Conservation (phyloP, 768 basidiomycete species). For the Mrakia blollopis region DNA sequence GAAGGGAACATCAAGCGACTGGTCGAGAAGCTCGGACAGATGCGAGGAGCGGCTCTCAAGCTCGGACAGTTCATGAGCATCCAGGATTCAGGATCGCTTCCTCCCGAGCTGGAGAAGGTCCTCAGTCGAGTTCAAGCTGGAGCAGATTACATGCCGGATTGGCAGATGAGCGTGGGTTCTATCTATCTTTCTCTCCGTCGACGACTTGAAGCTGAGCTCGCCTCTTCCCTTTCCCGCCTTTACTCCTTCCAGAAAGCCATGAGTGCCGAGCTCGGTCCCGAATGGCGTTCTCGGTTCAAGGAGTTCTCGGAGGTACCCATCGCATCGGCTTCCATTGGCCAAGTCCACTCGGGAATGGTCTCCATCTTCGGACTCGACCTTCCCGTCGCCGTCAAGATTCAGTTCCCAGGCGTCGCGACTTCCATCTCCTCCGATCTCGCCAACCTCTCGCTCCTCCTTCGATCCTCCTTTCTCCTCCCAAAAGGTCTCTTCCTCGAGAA, state of each 20-base stretch:
- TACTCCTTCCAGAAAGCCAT: constrained; percentile 58
- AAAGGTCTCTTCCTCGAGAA: constrained; percentile 84
- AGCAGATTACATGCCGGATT: constrained; percentile 98
- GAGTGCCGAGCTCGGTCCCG: constrained; percentile 61
- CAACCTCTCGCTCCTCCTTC: constrained; percentile 75
- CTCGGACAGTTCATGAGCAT: constrained; percentile 97
- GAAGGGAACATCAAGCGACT: constrained; percentile 85
- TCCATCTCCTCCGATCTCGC: constrained; percentile 83
- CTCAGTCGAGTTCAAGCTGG: constrained; percentile 87
- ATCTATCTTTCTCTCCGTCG: background rate
- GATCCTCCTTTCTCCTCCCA: constrained; percentile 73
- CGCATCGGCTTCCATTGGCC: constrained; percentile 94
- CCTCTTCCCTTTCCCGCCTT: constrained; percentile 13
- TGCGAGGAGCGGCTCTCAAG: constrained; percentile 95
- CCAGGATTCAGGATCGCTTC: constrained; percentile 86
- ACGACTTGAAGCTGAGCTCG: background rate
- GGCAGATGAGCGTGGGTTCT: constrained; percentile 81
- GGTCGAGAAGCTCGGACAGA: constrained; percentile 85
- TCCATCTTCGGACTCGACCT: constrained; percentile 41
- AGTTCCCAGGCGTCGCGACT: constrained; percentile 84
- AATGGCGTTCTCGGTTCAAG: constrained; percentile 67
- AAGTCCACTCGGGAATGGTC: constrained; percentile 65
- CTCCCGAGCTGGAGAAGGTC: constrained; percentile 79
- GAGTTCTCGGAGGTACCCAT: constrained; percentile 81
- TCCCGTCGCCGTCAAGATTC: constrained; percentile 63